Conservation (phyloP, 1,284 basidiomycete genomes). For the Cryptococcus hybrid region DNA sequence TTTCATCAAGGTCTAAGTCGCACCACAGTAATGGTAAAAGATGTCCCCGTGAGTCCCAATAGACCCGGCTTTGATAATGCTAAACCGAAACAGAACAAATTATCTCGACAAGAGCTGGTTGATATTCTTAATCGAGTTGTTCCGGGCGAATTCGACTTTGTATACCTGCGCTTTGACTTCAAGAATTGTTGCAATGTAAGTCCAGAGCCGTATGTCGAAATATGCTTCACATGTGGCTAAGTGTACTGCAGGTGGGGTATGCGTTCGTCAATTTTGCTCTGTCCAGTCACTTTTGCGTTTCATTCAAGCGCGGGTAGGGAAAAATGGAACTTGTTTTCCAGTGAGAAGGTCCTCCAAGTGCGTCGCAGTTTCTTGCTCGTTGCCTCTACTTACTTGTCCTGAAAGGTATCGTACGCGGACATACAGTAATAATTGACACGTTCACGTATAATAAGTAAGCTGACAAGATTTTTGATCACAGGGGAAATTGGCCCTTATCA, state of each 20-base stretch:
- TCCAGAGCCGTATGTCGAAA: not conserved
- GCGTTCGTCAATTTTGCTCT: constrained; percentile 48
- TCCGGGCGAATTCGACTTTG: constrained; percentile 47
- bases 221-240: not conserved
- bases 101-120: constrained; percentile 46
- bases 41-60: constrained; percentile 42
- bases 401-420: constrained; percentile 39
- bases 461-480: constrained; percentile 4
- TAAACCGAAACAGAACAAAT: constrained; percentile 40
- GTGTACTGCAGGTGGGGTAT: constrained; percentile 38
- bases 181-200: constrained; percentile 49
- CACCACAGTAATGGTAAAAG: constrained; percentile 51
- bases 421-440: constrained; percentile 35
- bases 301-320: constrained; percentile 39
- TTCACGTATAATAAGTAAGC: not conserved
- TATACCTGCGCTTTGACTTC: constrained; percentile 51
- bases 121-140: constrained; percentile 44
- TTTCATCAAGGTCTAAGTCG: constrained; percentile 25
- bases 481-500: constrained; percentile 44
- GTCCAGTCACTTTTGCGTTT: constrained; percentile 37
- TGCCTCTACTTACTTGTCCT: not conserved
- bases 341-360: constrained; percentile 50
- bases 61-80: not conserved
- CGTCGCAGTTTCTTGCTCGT: not conserved
- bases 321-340: constrained; percentile 50